A percentile compares a stretch with the other conserved stretches of the same genome.
These are phyloP conservation scores for Fusarium sp. DNA, from an alignment of 2,329 filamentous ascomycete genomes.

Conservation along the genomic window DNA sequence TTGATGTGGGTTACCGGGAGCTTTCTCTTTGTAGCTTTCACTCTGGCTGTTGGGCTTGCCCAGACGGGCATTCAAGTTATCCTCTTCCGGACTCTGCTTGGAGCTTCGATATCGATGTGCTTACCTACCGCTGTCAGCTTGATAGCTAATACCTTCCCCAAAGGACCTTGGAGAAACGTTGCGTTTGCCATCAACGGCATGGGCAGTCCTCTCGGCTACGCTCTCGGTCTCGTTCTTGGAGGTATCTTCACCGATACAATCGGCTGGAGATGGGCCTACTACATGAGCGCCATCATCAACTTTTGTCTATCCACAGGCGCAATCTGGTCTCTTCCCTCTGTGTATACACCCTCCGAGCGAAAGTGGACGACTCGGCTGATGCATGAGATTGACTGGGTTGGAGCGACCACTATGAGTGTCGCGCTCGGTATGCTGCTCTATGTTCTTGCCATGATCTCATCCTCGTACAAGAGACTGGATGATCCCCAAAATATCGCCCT, in stretches of 20 bases:
- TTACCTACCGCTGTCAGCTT: conserved; percentile 50
- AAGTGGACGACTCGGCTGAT: conserved; percentile 42
- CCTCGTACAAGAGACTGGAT: conserved; percentile 50
- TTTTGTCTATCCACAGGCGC: conserved; percentile 48
- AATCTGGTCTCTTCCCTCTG: conserved; percentile 49
- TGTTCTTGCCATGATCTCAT: conserved; percentile 57
- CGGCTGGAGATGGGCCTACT: conserved; percentile 59
- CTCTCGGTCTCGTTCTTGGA: conserved; percentile 59
- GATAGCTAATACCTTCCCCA: conserved; percentile 50
- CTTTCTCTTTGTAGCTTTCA: conserved; percentile 46
- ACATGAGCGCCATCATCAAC: conserved; percentile 50
- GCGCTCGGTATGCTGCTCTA: conserved; percentile 61
- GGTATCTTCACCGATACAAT: conserved; percentile 58
- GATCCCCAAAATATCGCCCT: conserved; percentile 54
- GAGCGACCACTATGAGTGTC: conserved; percentile 55
- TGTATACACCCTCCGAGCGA: conserved; percentile 34
- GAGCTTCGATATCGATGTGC: conserved; percentile 50
- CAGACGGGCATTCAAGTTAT: conserved; percentile 50
- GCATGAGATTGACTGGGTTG: conserved; percentile 63
- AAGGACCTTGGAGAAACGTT: conserved; percentile 50
- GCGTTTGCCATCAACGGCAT: conserved; percentile 57
- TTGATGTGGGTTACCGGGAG: conserved; percentile 48
- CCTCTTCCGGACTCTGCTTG: conserved; percentile 48
- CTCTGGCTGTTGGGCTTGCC: conserved; percentile 47
- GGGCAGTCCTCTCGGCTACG: conserved; percentile 57